A percentile compares a stretch with the other conserved stretches of the same genome.
phyloP scores from a whole-genome alignment of 2,329 filamentous ascomycete genomes.

The Epichloe glyceriae region DNA sequence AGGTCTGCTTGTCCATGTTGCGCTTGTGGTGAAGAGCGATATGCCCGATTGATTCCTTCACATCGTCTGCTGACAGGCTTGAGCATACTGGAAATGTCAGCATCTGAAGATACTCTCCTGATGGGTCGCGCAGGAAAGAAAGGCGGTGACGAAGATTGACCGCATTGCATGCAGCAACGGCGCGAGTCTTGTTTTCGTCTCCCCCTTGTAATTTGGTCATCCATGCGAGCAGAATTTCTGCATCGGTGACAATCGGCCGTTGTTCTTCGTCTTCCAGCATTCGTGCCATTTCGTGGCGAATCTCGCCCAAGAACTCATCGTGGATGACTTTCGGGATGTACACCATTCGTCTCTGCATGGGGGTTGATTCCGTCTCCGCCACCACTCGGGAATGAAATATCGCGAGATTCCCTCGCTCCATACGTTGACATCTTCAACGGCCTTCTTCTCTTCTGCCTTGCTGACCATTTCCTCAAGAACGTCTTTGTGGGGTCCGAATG shows the following conservation, averaged over 20 bases:
- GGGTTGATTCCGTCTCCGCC: background rate
- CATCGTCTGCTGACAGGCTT: background rate
- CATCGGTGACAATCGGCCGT: conserved; percentile 2
- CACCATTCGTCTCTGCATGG: conserved; percentile 4
- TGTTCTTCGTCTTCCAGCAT: conserved; percentile 1
- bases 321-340: conserved; percentile 5
- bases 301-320: conserved; percentile 3
- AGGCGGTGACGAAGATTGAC: conserved; percentile 5
- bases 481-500: conserved; percentile 2
- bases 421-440: background rate
- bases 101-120: conserved; percentile 5
- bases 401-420: background rate
- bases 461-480: conserved; percentile 1
- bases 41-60: background rate
- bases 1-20: conserved; percentile 1
- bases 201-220: conserved; percentile 5
- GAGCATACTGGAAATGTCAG: conserved; percentile 4
- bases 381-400: background rate
- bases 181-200: background rate
- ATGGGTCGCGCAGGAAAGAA: conserved; percentile 2
- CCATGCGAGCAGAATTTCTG: conserved; percentile 6
- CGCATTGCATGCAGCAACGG: background rate
- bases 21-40: conserved; percentile 5
- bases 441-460: conserved; percentile 1
- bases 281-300: conserved; percentile 2